A percentile compares a stretch with the other conserved stretches of the same genome.
Conservation (phyloP, 768 basidiomycete genomes). For the Suillus americanus region DNA sequence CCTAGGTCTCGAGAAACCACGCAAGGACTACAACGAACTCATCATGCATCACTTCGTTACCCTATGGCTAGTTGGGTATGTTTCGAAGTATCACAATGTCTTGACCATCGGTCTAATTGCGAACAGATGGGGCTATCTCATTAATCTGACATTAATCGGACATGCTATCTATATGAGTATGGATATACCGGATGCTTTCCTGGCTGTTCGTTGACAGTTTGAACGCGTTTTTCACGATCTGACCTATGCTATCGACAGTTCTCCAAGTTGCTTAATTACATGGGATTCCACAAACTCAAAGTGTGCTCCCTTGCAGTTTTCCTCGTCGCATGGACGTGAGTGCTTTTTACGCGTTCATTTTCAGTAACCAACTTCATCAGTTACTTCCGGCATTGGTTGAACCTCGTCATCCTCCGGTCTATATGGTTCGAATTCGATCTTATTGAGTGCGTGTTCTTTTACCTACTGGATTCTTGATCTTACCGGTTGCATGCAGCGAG, state of each 20-base stretch:
- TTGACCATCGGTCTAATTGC: constrained; percentile 7
- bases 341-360: constrained; percentile 14
- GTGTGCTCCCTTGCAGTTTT: constrained; percentile 63
- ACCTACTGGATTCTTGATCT: constrained; percentile 2
- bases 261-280: constrained; percentile 87
- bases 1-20: constrained; percentile 88
- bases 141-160: constrained; percentile 85
- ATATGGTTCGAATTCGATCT: constrained; percentile 78
- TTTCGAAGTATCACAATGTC: constrained; percentile 8
- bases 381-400: constrained; percentile 93
- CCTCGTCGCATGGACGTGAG: constrained; percentile 79
- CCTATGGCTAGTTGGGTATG: constrained; percentile 88
- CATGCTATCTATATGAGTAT: constrained; percentile 93
- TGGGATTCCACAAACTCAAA: constrained; percentile 66
- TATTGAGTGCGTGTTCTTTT: constrained; percentile 59
- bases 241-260: constrained; percentile 42
- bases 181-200: constrained; percentile 90
- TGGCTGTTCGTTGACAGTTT: constrained; percentile 59
- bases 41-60: constrained; percentile 92
- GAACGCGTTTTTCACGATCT: background rate
- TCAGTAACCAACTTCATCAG: constrained; percentile 37
- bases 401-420: constrained; percentile 83
- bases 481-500: constrained; percentile 39
- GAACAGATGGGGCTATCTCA: constrained; percentile 78
- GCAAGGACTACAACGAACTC: constrained; percentile 87